These are phyloP conservation scores for Inonotus hispidus DNA, from an alignment of 1,284 basidiomycete genomes.

Conservation along the genomic window DNA sequence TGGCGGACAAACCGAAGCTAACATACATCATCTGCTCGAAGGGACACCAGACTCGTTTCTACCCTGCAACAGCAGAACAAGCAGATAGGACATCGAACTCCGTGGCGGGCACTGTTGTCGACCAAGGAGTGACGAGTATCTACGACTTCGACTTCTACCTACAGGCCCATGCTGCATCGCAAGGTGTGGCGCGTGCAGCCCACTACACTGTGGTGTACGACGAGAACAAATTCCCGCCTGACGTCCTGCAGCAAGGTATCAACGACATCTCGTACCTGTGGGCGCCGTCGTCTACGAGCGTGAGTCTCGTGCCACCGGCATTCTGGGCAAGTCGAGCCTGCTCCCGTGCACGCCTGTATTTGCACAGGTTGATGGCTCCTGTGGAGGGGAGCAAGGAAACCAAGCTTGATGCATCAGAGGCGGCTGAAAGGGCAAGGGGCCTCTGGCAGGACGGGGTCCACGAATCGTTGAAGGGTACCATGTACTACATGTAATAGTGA, in stretches of 20 bases:
- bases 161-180: constrained; percentile 24
- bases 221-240: constrained; percentile 27
- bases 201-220: constrained; percentile 26
- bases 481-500: constrained; percentile 27
- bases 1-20: constrained; percentile 50
- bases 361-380: constrained; percentile 24
- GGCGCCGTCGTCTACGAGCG: constrained; percentile 25
- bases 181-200: constrained; percentile 22
- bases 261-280: constrained; percentile 23
- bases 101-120: constrained; percentile 27
- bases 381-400: constrained; percentile 5
- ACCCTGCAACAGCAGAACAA: constrained; percentile 31
- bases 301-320: constrained; percentile 25
- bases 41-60: constrained; percentile 70
- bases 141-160: constrained; percentile 28
- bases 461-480: constrained; percentile 18
- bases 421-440: constrained; percentile 18
- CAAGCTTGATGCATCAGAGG: neutral
- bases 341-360: constrained; percentile 25
- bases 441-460: constrained; percentile 24
- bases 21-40: constrained; percentile 75
- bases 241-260: constrained; percentile 26
- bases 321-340: constrained; percentile 25
- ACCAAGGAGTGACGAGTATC: constrained; percentile 23
- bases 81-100: constrained; percentile 23